Conservation (phyloP, 345 rosid genomes). For the Eucalyptus tenuipes region DNA sequence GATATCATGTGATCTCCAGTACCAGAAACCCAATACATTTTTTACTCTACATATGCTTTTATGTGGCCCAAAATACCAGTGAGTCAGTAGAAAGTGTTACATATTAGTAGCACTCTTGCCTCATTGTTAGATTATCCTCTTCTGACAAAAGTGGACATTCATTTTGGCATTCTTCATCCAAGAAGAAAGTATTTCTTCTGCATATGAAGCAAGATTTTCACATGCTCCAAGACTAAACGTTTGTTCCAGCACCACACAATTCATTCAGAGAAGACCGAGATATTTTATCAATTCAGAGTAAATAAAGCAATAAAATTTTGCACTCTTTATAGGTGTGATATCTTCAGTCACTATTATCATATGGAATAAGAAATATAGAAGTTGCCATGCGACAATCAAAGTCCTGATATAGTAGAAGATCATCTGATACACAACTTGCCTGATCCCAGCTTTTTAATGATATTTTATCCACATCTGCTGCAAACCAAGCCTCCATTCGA, state of each 20-base stretch:
- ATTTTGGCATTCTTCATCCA: not conserved
- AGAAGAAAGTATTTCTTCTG: not conserved
- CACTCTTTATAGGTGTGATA: not conserved
- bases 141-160: not conserved
- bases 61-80: not conserved
- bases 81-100: not conserved
- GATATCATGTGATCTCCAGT: not conserved
- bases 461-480: slow-evolving; percentile 81
- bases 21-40: not conserved
- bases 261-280: not conserved
- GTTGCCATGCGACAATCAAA: not conserved
- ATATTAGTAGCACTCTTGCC: not conserved
- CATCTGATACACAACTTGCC: slow-evolving; percentile 20
- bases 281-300: not conserved
- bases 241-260: not conserved
- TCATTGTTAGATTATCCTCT: not conserved
- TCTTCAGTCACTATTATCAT: not conserved
- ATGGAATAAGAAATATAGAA: not conserved
- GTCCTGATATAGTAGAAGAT: not conserved
- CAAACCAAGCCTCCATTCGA: slow-evolving; percentile 97
- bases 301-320: not conserved
- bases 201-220: not conserved
- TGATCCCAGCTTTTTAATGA: slow-evolving; percentile 88
- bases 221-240: not conserved
- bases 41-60: not conserved